phyloP scores from a whole-genome alignment of 768 basidiomycete species.

The Punctularia strigosozonata region DNA sequence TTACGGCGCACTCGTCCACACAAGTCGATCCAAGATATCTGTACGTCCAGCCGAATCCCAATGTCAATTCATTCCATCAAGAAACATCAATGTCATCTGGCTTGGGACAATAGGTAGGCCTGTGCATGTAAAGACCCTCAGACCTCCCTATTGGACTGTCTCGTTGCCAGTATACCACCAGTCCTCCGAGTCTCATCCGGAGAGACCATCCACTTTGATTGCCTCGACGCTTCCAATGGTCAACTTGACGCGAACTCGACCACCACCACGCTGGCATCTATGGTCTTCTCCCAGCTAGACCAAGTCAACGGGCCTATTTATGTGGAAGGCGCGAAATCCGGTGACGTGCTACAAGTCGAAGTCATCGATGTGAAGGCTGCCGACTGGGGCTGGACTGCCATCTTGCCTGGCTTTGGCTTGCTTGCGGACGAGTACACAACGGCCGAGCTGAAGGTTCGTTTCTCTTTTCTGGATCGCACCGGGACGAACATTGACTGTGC shows the following conservation, averaged over 20 bases:
- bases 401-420: slow-evolving; percentile 49
- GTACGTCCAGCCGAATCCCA: no score
- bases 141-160: background rate
- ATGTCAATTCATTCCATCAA: background rate
- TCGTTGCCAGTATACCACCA: slow-evolving; percentile 34
- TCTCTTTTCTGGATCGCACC: no score
- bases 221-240: slow-evolving; percentile 53
- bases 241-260: slow-evolving; percentile 38
- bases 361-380: slow-evolving; percentile 39
- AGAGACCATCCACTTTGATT: slow-evolving; percentile 43
- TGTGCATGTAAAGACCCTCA: background rate
- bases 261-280: slow-evolving; percentile 19
- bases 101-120: slow-evolving; percentile 1
- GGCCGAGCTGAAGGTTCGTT: slow-evolving; percentile 40
- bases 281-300: slow-evolving; percentile 37
- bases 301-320: slow-evolving; percentile 52
- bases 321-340: slow-evolving; percentile 37
- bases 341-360: slow-evolving; percentile 51
- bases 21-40: no score
- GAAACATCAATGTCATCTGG: background rate
- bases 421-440: slow-evolving; percentile 42
- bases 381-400: slow-evolving; percentile 52
- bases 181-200: slow-evolving; percentile 38
- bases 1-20: no score
- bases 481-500: no score